Conservation (phyloP, 2,329 filamentous ascomycete genomes). For the Aspergillus sp. region DNA sequence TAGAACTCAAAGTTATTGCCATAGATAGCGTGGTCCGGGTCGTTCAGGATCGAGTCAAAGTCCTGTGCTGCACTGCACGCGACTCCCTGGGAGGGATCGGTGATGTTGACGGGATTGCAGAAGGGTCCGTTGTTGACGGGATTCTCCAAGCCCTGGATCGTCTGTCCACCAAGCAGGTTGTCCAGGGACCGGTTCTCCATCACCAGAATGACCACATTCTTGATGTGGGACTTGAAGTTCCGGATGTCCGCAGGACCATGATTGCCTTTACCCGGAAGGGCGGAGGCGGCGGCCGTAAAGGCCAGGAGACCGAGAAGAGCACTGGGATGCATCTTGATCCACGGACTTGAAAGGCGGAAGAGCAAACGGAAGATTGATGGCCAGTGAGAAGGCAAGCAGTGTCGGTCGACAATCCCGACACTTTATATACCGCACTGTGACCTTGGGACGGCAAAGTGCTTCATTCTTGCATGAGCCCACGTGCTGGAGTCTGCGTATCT, state of each 20-base stretch:
- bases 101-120: constrained; percentile 43
- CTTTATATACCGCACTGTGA: not conserved
- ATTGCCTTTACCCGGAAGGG: constrained; percentile 4
- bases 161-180: constrained; percentile 46
- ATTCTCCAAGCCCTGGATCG: constrained; percentile 39
- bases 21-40: constrained; percentile 43
- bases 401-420: not conserved
- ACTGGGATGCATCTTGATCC: constrained; percentile 20
- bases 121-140: constrained; percentile 43
- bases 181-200: constrained; percentile 35
- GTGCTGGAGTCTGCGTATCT: not conserved
- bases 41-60: constrained; percentile 43
- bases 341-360: not conserved
- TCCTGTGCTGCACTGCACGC: constrained; percentile 36
- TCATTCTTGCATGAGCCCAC: not conserved
- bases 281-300: constrained; percentile 20
- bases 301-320: constrained; percentile 23
- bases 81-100: constrained; percentile 24
- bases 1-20: constrained; percentile 49
- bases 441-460: too few relatives aligned
- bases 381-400: not conserved
- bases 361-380: not conserved
- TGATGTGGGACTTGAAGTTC: constrained; percentile 35
- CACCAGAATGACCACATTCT: constrained; percentile 36
- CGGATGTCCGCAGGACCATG: constrained; percentile 14